Evolutionary conservation across 1,139 yeast genomes (phyloP).

Genomic region (Kodamaea anthophila): DNA sequence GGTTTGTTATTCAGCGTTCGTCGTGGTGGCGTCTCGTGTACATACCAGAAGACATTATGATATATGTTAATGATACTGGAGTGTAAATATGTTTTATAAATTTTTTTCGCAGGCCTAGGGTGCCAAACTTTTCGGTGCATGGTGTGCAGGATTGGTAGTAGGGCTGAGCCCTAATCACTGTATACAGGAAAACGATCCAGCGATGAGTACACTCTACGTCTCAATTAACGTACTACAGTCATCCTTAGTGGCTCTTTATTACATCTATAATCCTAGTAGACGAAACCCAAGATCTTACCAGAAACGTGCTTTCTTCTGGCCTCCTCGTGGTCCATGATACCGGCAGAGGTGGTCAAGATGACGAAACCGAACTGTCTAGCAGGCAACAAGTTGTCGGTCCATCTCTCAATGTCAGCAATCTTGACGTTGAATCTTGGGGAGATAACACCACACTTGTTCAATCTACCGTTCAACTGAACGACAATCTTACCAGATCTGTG

Average conservation of each 20-base stretch:
- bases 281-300: slow-evolving; percentile 96
- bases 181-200: too few species aligned
- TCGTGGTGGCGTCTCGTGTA: too few species aligned
- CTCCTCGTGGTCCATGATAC: slow-evolving; percentile 99
- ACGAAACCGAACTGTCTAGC: slow-evolving; percentile 98
- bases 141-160: slow-evolving; percentile 6
- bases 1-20: too few species aligned
- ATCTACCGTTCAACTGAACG: slow-evolving; percentile 94
- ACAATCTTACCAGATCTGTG: slow-evolving; percentile 99
- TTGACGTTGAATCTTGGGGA: slow-evolving; percentile 97
- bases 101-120: slow-evolving; percentile 9
- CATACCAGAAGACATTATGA: slow-evolving; percentile 19
- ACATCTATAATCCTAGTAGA: slow-evolving; percentile 41
- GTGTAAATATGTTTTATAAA: slow-evolving; percentile 7
- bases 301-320: slow-evolving; percentile 99
- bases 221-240: too few species aligned
- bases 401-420: slow-evolving; percentile 89
- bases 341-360: slow-evolving; percentile 97
- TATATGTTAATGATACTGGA: slow-evolving; percentile 19
- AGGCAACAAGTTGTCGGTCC: slow-evolving; percentile 97
- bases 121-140: slow-evolving; percentile 1
- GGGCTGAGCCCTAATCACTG: too few species aligned
- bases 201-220: too few species aligned
- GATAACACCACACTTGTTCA: slow-evolving; percentile 97
- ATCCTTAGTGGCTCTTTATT: background rate